Evolutionary conservation across 371 early-diverging fungal species (phyloP), one percentile per base, ranked within the genome.

Genomic region (Apophysomyces sp.): DNA sequence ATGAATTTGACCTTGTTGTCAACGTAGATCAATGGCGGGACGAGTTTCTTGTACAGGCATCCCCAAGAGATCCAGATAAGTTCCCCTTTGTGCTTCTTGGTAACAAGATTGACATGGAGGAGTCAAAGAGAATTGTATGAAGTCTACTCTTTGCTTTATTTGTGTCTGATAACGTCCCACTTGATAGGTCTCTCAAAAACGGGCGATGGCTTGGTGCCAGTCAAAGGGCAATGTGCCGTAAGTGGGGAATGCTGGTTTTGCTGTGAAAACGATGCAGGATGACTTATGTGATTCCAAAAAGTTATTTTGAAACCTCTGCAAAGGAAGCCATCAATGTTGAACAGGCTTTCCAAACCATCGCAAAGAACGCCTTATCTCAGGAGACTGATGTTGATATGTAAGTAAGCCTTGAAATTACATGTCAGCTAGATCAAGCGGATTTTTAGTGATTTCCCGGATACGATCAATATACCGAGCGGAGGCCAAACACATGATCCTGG

Each of bases 81-180:
- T 97, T 98, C 73, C 98, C 98, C 49, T 97, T 98, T 81, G 94
- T 98, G 32, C 92, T 97, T 15, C 77, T 98, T 13, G 99, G 99
- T 62, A 99, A 99, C 83, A 99, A 99, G 85, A 88, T 96, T 44
- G 99, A 99, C 79, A 72, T 97, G 60, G 95, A 97, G 68, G 97
- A 97, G 62, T 83, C 86, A 24, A 94, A 90, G 81, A 84, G 98
- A 53, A 91, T 90, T 83, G 96, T 95, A 74, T 62, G 63, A 32
- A 36, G 40, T 16, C 39, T 7, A 31, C 6, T 30, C 16, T 16
- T 41, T 13, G 6, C 16, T 16, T 41, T 58, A n/a, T 44, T 44
- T 5, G 3, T 21, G n/a, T 21, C n/a, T 21, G 18, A 2, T 44
- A 0, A 34, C 37, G n/a, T 21, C 1, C 13, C 5, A 3, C n/a